Evolutionary conservation across 768 basidiomycete genomes (phyloP), one percentile per base, ranked within the genome.

Genomic region (Russula sp.): DNA sequence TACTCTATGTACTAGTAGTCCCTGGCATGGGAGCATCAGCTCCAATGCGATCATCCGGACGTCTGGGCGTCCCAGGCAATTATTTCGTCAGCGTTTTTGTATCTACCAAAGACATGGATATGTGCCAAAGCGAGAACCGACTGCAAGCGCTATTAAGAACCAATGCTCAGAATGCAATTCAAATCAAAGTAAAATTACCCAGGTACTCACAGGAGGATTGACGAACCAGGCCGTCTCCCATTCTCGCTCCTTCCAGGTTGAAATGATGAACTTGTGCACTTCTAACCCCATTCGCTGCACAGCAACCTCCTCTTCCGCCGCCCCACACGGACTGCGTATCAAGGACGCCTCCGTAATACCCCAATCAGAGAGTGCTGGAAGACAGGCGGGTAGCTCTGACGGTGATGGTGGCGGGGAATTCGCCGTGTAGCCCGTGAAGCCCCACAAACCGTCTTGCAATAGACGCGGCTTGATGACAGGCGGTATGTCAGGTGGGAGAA

Each of bases 191-290:
- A 11, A 20, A 5, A 31, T 22, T 18, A 37, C 27, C 44, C 9
- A 18, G 6, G 10, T 32, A 74, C 88, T 71, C 69, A 94, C 91
- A 55, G 86, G 89, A 48, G 91, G 91, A 70, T 94, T 94, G 48
- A 91, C 87, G 70, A 93, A 93, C 92, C 92, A 94, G 2, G 89
- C 89, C 0, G 90, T 91, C 74, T 94, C 92, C 91, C 89, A 94
- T n/a, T 82, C 80, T 5, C 69, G 71, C 69, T 91, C 88, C 18
- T 70, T 68, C 92, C 92, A 94, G 53, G 83, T 76, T 53, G 77
- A 78, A 71, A 74, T 77, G 13, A 94, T 81, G 72, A 87, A 93
- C 54, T 73, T 73, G 39, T 82, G 77, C 48, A 91, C 82, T 65
- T 89, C 84, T 48, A 67, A 71, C 6, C 84, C 85, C 5, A 83